These are phyloP conservation scores for Alternaria rosae DNA, from an alignment of 2,329 filamentous ascomycete genomes.

Conservation along the genomic window DNA sequence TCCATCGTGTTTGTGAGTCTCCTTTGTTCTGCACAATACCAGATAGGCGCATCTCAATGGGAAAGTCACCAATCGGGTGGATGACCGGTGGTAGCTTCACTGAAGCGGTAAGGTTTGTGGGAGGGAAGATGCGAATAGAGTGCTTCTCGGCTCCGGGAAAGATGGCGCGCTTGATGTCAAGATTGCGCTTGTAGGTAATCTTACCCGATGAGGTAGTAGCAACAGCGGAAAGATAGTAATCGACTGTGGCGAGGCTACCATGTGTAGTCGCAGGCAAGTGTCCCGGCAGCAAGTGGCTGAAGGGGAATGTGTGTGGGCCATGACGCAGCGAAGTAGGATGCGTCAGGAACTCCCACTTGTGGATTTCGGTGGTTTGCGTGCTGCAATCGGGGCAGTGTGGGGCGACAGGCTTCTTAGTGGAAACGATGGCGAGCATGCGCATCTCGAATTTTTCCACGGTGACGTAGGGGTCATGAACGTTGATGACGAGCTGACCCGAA, in stretches of 20 bases:
- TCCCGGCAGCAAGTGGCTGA: slow-evolving; percentile 85
- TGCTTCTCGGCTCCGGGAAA: slow-evolving; percentile 82
- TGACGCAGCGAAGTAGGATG: slow-evolving; percentile 43
- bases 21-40: slow-evolving; percentile 79
- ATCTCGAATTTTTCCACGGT: slow-evolving; percentile 75
- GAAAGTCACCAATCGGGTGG: slow-evolving; percentile 84
- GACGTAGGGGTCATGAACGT: slow-evolving; percentile 71
- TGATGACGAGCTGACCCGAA: slow-evolving; percentile 80
- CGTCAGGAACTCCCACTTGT: slow-evolving; percentile 75
- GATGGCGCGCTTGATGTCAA: slow-evolving; percentile 82
- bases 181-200: slow-evolving; percentile 70
- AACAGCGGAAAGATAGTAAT: slow-evolving; percentile 71
- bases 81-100: slow-evolving; percentile 84
- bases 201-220: slow-evolving; percentile 65
- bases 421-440: slow-evolving; percentile 72
- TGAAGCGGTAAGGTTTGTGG: slow-evolving; percentile 88
- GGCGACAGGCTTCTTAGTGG: slow-evolving; percentile 82
- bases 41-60: slow-evolving; percentile 79
- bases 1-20: slow-evolving; percentile 80
- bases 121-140: slow-evolving; percentile 92
- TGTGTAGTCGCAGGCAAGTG: slow-evolving; percentile 85
- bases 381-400: slow-evolving; percentile 80
- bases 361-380: slow-evolving; percentile 74
- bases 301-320: slow-evolving; percentile 81
- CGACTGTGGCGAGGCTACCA: slow-evolving; percentile 73